These are phyloP conservation scores for Elaeis guineensis DNA, from an alignment of 176 grass and related monocot genomes.

Conservation along the genomic window DNA sequence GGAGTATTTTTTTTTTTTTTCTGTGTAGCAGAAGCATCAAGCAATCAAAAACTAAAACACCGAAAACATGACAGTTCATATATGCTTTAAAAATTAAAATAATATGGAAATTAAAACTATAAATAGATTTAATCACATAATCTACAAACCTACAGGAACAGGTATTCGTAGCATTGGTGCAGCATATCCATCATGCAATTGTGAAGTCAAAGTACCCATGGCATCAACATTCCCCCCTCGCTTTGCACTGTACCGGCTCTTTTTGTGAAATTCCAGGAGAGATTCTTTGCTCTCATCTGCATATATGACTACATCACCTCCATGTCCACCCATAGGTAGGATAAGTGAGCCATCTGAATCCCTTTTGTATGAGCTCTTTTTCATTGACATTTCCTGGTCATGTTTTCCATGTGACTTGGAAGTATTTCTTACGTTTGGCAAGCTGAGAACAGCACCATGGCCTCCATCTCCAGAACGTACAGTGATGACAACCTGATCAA, in stretches of 20 bases:
- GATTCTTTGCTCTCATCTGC: constrained; percentile 64
- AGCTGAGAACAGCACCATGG: constrained; percentile 69
- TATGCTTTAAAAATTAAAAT: no score
- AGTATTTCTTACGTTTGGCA: constrained; percentile 32
- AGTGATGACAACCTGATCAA: constrained; percentile 68
- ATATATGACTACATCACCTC: constrained; percentile 72
- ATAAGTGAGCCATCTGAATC: constrained; percentile 86
- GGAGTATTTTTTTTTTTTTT: no score
- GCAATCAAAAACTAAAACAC: no score
- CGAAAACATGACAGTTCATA: no score
- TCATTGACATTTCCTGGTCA: constrained; percentile 30
- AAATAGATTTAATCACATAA: not conserved
- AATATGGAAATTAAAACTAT: no score
- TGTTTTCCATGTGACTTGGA: constrained; percentile 43
- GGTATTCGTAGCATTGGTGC: constrained; percentile 63
- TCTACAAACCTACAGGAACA: constrained; percentile 83
- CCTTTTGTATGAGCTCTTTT: constrained; percentile 54
- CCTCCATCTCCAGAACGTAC: constrained; percentile 80
- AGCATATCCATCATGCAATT: constrained; percentile 66
- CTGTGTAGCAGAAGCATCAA: no score
- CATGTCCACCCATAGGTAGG: constrained; percentile 78
- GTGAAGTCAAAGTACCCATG: constrained; percentile 58
- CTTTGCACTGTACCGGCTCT: constrained; percentile 63
- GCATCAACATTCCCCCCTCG: constrained; percentile 77
- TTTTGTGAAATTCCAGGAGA: constrained; percentile 74